phyloP scores from a whole-genome alignment of 1,139 yeast genomes.

The Blastobotrys arbuscula region DNA sequence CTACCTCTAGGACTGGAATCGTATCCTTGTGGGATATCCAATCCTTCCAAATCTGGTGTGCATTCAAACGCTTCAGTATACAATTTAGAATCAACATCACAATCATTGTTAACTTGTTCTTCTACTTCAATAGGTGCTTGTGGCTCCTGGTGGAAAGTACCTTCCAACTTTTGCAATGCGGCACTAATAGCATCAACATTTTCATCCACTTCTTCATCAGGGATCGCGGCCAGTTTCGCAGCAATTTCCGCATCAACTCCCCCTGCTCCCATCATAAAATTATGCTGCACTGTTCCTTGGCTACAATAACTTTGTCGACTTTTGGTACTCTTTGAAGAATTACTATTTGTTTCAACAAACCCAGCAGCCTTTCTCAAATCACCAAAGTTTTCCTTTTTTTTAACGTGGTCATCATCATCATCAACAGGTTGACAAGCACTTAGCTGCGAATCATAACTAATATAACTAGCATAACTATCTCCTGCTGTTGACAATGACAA shows the following conservation, averaged over 20 bases:
- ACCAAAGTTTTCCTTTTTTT: constrained; percentile 4
- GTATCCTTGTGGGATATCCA: constrained; percentile 12
- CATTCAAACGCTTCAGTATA: constrained; percentile 13
- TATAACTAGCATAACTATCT: constrained; percentile 3
- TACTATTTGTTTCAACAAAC: neutral
- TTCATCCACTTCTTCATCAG: constrained; percentile 64
- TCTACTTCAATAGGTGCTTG: neutral
- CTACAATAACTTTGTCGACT: neutral
- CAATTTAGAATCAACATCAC: constrained; percentile 7
- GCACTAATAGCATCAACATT: constrained; percentile 59
- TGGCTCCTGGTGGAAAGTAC: constrained; percentile 38
- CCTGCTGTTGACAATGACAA: neutral
- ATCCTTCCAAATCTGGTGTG: constrained; percentile 10
- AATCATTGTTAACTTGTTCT: neutral
- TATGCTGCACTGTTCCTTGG: constrained; percentile 3
- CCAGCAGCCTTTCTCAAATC: constrained; percentile 12
- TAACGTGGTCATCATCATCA: neutral
- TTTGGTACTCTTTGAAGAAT: neutral
- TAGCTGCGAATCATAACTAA: constrained; percentile 22
- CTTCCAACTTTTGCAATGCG: constrained; percentile 74
- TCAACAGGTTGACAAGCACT: constrained; percentile 3
- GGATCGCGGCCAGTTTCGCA: constrained; percentile 40
- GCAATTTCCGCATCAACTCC: constrained; percentile 26
- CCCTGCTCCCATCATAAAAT: constrained; percentile 10
- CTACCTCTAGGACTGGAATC: neutral